These are phyloP conservation scores for Aphanomyces stellatus DNA, from an alignment of 352 stramenopile genomes.

Conservation along the genomic window DNA sequence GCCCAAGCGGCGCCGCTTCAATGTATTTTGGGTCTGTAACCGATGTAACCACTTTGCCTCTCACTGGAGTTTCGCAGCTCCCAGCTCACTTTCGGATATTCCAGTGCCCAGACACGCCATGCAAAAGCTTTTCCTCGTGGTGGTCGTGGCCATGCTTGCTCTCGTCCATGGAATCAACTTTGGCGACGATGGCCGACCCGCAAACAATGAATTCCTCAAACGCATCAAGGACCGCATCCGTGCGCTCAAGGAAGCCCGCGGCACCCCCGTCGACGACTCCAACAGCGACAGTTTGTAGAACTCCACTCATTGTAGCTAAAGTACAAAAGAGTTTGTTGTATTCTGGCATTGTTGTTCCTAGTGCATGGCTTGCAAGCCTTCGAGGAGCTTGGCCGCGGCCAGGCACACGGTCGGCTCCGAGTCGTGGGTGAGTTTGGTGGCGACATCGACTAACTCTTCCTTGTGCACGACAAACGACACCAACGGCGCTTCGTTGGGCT, in stretches of 20 bases:
- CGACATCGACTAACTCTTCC: slow-evolving; percentile 1
- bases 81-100: neutral
- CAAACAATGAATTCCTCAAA: neutral
- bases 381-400: neutral
- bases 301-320: neutral
- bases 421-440: neutral
- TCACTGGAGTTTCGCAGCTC: neutral
- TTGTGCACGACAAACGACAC: slow-evolving; percentile 15
- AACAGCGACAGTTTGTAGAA: neutral
- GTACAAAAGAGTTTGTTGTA: neutral
- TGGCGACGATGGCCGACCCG: neutral
- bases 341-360: neutral
- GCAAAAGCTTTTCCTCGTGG: neutral
- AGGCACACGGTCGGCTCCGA: slow-evolving; percentile 6
- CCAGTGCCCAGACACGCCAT: no score
- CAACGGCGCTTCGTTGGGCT: neutral
- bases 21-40: neutral
- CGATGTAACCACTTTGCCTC: no score
- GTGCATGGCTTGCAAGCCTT: neutral
- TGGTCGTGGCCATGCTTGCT: neutral
- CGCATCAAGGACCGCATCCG: neutral
- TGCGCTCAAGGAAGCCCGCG: neutral
- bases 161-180: neutral
- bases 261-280: neutral
- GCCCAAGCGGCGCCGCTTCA: no score